Evolutionary conservation across 768 basidiomycete genomes (phyloP), one percentile per base, ranked within the genome.

Genomic region (Suillus fuscotomentosus): DNA sequence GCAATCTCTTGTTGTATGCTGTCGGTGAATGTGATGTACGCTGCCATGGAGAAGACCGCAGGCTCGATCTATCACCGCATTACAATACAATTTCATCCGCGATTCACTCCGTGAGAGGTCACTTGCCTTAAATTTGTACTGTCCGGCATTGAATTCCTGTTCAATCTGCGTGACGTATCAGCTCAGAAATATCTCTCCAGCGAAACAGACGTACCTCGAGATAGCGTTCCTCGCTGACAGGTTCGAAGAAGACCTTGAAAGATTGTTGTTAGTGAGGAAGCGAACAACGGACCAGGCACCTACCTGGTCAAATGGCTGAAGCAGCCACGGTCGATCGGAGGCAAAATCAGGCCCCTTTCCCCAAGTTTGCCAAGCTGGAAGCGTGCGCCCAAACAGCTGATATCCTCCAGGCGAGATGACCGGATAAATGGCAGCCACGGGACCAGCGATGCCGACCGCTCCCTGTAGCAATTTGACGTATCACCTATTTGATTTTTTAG

Each of bases 381-480:
- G 73, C 0, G 89, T 86, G 31, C 88, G 79, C 0, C 86, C 88
- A 66, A 81, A 86, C 7, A 89, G 74, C 68, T 87, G 86, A 70
- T 90, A 88, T 0, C 88, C 88, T 24, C 89, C 88, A 0, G 87
- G 87, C 2, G 84, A 85, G 63, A 84, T 84, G 45, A 87, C 80
- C 0, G 87, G 87, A 67, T 89, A 89, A 45, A 88, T 88, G 0
- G 88, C 89, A 5, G 85, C 82, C 4, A 88, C 83, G 0, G 85
- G 81, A 0, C 89, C 89, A 2, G 88, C 89, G 24, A 89, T 85
- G 1, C 88, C 88, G n/a, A 90, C 80, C 0, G 89, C 88, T 13
- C 89, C 89, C 84, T 88, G 70, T 0, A n/a, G 42, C n/a, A 31
- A 55, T 27, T 24, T 34, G 55, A 62, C 31, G 11, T 36, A 36